Base-by-base conservation (phyloP, 176 grass and related monocot genomes). In the Calamus simplicifolius region DNA sequence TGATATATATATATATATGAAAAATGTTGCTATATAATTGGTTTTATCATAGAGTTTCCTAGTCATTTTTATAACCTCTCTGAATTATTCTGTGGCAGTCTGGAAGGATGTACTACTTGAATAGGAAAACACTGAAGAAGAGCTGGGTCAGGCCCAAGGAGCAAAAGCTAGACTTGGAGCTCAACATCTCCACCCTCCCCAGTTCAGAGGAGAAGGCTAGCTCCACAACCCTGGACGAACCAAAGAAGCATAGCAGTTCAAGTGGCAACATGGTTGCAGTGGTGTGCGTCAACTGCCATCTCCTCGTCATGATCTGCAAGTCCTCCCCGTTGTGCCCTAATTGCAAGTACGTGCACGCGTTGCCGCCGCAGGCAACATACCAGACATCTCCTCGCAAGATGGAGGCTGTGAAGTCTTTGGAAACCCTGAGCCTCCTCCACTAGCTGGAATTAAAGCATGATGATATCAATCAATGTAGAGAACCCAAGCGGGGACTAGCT, bases 381-480 rank as follows among this genome's bases (percentile, higher is more conserved):
- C 56, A 54, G 25, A 51, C 27, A 2, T 7, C 69, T 21, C 58
- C 70, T 14, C 75, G 51, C 61, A 78, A 68, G 61, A 57, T 83
- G 0, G 70, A 85, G 4, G n/a, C 81, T 1, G 29, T 81, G 38
- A 82, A 89, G 72, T 75, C 87, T 0, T 66, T 81, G 69, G 81
- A 81, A 79, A 98, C 93, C 23, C 79, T 98, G 58, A 98, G 87
- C 76, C 87, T 98, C 60, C 79, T 98, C 65, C 84, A 98, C 50
- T 98, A 85, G 83, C 58, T 5, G 4, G 49, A 8, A n/a, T n/a
- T n/a, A n/a, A 38, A 59, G 49, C 23, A 71, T 64, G n/a, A n/a
- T n/a, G n/a, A n/a, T n/a, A n/a, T n/a, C n/a, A n/a, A 66, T 77
- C 27, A 57, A 51, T 71, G 77, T 85, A 75, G 74, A 77, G 71